These are phyloP conservation scores for Cicer chorassanicum DNA, from an alignment of 306 rosid genomes.

Conservation along the genomic window DNA sequence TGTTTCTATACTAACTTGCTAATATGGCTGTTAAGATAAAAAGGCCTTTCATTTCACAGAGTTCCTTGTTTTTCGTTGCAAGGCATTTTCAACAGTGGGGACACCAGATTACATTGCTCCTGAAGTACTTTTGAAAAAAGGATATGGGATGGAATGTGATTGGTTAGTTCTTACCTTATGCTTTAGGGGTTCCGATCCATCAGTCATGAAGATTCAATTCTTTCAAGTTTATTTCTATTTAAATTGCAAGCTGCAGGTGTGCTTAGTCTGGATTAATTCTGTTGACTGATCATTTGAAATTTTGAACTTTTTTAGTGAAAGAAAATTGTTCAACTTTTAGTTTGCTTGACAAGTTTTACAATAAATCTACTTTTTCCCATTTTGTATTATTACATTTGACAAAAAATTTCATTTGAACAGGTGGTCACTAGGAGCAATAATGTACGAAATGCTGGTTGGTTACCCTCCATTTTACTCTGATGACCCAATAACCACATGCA, in stretches of 20 bases:
- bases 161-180: slow-evolving; percentile 68
- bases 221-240: slow-evolving; percentile 19
- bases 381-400: slow-evolving; percentile 37
- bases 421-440: slow-evolving; percentile 98
- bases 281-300: slow-evolving; percentile 27
- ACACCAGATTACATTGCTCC: slow-evolving; percentile 99
- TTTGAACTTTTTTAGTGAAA: background rate
- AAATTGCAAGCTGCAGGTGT: slow-evolving; percentile 27
- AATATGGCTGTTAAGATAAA: slow-evolving; percentile 34
- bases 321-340: slow-evolving; percentile 29
- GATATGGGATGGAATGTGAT: slow-evolving; percentile 99
- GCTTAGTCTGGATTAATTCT: slow-evolving; percentile 8
- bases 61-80: slow-evolving; percentile 43
- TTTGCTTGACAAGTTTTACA: slow-evolving; percentile 15
- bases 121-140: slow-evolving; percentile 92
- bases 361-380: slow-evolving; percentile 29
- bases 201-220: slow-evolving; percentile 35
- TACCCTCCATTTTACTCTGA: slow-evolving; percentile 97
- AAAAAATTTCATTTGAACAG: slow-evolving; percentile 53
- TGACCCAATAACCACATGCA: slow-evolving; percentile 91
- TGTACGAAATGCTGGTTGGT: slow-evolving; percentile 99
- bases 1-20: slow-evolving; percentile 19
- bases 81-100: slow-evolving; percentile 99
- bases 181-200: slow-evolving; percentile 40
- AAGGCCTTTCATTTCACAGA: slow-evolving; percentile 42